Evolutionary conservation across 495 filamentous ascomycete species (phyloP), one percentile per base, ranked within the genome.

Genomic region (Penicillium parvum): DNA sequence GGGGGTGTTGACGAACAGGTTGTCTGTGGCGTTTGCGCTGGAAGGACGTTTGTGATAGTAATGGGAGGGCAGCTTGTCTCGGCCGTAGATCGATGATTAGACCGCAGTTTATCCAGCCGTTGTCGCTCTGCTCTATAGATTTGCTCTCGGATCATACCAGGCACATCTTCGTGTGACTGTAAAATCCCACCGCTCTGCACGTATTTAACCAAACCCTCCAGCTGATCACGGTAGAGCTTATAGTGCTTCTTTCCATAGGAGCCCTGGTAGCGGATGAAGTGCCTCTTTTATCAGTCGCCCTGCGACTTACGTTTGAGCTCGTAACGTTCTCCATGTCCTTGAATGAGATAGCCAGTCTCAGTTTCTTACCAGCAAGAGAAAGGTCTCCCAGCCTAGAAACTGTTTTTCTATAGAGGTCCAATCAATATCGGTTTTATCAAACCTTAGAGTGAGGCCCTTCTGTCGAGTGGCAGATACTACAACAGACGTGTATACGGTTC

Each of bases 211-310:
- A 43, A 18, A 17, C 29, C 34, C 30, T 43, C 40, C 29, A 43
- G 21, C 10, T 43, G 30, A 34, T 43, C 28, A 3, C 29, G 29
- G 29, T 33, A 43, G n/a, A 46, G 45, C 30, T 47, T 40, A 19
- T 51, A 55, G 26, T 50, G 39, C 23, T 51, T 51, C 20, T 51
- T 55, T 9, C 35, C 32, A 35, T 42, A 36, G 10, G 47, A 39
- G 40, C 48, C 52, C 26, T 47, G 27, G 40, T 50, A 40, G 25
- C 36, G 30, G 40, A 44, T 17, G 25, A 40, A 50, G 27, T 16
- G 4, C 46, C 46, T 43, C 33, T 25, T 43, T 37, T 41, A 43
- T 48, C 33, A 38, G 32, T 51, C 15, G 27, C 35, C 32, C 32
- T 45, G 25, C 40, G 4, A 26, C 36, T 40, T 16, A 23, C 18